Conservation (phyloP, 1,284 basidiomycete species). For the Sphaerobolus stellatus region DNA sequence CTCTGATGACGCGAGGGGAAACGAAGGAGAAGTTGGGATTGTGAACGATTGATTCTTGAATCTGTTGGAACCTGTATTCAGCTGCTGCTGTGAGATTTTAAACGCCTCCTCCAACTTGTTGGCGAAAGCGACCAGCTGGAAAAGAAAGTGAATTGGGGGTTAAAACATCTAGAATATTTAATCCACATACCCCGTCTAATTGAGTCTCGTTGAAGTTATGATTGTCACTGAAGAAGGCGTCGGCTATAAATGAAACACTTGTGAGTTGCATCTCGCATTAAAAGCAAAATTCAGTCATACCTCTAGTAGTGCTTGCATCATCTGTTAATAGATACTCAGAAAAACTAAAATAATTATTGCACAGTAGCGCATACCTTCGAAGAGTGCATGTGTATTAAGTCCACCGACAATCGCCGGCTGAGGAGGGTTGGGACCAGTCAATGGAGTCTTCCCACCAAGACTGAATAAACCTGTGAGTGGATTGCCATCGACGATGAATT, state of each 20-base stretch:
- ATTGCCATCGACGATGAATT: too few relatives aligned
- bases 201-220: slow-evolving; percentile 10
- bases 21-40: slow-evolving; percentile 18
- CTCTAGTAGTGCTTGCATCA: slow-evolving; percentile 7
- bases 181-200: not conserved
- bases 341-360: not conserved
- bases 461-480: slow-evolving; percentile 22
- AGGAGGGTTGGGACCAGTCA: slow-evolving; percentile 5
- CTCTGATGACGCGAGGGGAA: not conserved
- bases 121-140: not conserved
- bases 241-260: not conserved
- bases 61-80: slow-evolving; percentile 14
- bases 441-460: slow-evolving; percentile 13
- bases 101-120: slow-evolving; percentile 1
- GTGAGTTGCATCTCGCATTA: not conserved
- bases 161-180: not conserved
- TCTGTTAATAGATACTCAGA: not conserved
- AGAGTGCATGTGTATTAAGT: slow-evolving; percentile 17
- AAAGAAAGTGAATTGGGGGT: not conserved
- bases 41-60: slow-evolving; percentile 14
- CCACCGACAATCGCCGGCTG: slow-evolving; percentile 6
- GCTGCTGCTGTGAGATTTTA: slow-evolving; percentile 16
- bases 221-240: slow-evolving; percentile 13
- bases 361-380: slow-evolving; percentile 13
- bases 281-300: not conserved